Base-by-base conservation (phyloP, 139 green algal species). In the Chara braunii region DNA sequence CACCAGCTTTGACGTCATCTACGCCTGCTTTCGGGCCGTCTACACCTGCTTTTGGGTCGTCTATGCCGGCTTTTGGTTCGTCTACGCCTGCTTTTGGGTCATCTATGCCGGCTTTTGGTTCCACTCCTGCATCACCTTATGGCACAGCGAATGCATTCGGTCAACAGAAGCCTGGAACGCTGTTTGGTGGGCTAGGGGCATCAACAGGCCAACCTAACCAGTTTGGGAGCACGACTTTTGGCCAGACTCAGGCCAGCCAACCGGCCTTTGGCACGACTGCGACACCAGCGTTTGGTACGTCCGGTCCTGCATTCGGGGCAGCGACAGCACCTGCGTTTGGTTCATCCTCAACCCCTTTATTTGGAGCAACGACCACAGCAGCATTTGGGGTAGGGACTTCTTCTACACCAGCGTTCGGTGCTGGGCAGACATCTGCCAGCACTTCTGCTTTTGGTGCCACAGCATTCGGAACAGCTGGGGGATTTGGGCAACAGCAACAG, bases 221-320 rank as follows among this genome's bases (percentile, higher is more conserved):
- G n/a, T 70, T 70, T 51, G 50, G 44, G 14, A 24, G 37, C 32
- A n/a, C n/a, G n/a, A 7, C 60, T 26, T 70, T 70, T 34, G 60
- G 60, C 24, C 48, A 68, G 8, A 23, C n/a, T n/a, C n/a, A n/a
- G n/a, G n/a, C 58, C 26, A 57, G 34, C 1, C 59, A 68, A 48
- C 44, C 59, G 3, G 59, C 59, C 22, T 68, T 68, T 12, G 44
- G 44, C 9, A 23, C 56, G 35, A 22, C 23, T 1, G 42, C 60
- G 24, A 34, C 35, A 11, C 18, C 29, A 2, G 60, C 50, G 11
- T 70, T 70, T 66, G 60, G 60, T 28, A 18, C 60, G 28, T n/a
- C 60, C n/a, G 14, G n/a, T n/a, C n/a, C n/a, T n/a, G n/a, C n/a
- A n/a, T n/a, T n/a, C n/a, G n/a, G n/a, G n/a, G n/a, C 60, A 14